Conservation (phyloP, 441 rosid genomes). For the Isatis lusitanica region DNA sequence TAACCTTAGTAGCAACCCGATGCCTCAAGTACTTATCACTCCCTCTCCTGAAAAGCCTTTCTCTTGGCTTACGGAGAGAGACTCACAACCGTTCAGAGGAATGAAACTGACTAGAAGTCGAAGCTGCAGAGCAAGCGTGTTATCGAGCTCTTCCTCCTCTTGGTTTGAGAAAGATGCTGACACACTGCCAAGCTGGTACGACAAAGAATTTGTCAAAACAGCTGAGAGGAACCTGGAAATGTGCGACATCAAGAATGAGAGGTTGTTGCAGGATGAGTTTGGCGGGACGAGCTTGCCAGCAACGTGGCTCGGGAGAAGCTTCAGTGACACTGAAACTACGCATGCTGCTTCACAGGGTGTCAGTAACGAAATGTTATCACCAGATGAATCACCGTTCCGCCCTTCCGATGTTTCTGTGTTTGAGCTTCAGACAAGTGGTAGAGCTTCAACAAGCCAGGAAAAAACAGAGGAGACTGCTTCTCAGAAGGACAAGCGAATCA, state of each 20-base stretch:
- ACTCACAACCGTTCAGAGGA: conserved; percentile 39
- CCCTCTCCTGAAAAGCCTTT: conserved; percentile 45
- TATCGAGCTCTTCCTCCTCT: conserved; percentile 28
- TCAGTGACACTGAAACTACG: conserved; percentile 14
- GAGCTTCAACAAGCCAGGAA: conserved; percentile 7
- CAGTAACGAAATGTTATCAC: conserved; percentile 35
- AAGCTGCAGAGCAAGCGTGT: conserved; percentile 63
- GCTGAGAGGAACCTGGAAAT: conserved; percentile 39
- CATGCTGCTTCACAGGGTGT: conserved; percentile 19
- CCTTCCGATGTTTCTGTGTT: conserved; percentile 29
- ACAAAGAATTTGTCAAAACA: conserved; percentile 42
- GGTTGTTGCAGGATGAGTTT: conserved; percentile 36
- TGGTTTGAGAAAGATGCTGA: conserved; percentile 42
- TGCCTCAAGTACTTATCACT: background rate
- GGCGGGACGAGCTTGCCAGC: conserved; percentile 13
- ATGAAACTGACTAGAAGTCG: conserved; percentile 58
- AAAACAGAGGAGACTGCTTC: conserved; percentile 28
- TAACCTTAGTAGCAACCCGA: conserved; percentile 1
- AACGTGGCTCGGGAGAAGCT: conserved; percentile 17
- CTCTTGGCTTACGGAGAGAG: conserved; percentile 45
- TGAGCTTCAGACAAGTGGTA: conserved; percentile 39
- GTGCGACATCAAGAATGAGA: conserved; percentile 30
- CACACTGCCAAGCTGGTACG: conserved; percentile 44
- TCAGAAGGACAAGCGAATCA: conserved; percentile 37
- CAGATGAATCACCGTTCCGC: conserved; percentile 42